A percentile compares a stretch with the other conserved stretches of the same genome.
phyloP scores from a whole-genome alignment of 1,139 yeast genomes.

The Sugiyamaella neomexicana region DNA sequence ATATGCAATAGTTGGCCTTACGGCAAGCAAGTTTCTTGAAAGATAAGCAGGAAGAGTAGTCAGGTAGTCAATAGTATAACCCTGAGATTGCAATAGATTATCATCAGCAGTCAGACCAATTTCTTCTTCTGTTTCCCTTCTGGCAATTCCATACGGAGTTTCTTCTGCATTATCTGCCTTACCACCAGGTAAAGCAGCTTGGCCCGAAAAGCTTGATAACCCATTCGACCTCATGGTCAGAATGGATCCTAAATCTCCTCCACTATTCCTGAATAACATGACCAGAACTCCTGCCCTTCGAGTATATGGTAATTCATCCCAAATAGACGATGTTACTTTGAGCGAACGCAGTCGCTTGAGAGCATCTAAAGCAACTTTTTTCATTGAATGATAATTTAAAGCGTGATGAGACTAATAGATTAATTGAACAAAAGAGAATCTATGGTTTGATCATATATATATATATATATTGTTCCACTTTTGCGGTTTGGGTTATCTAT shows the following conservation, averaged over 20 bases:
- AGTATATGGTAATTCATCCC: slow-evolving; percentile 59
- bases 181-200: slow-evolving; percentile 85
- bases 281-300: slow-evolving; percentile 78
- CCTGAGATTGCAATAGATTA: slow-evolving; percentile 40
- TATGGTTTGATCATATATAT: background rate
- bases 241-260: slow-evolving; percentile 74
- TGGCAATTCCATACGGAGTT: slow-evolving; percentile 66
- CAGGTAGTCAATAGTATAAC: slow-evolving; percentile 49
- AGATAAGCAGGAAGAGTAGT: slow-evolving; percentile 70
- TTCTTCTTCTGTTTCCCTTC: slow-evolving; percentile 85
- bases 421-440: background rate
- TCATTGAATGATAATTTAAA: slow-evolving; percentile 5
- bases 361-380: slow-evolving; percentile 11
- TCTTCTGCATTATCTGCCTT: slow-evolving; percentile 48
- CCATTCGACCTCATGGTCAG: slow-evolving; percentile 73
- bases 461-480: background rate
- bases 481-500: background rate
- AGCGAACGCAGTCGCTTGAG: slow-evolving; percentile 21
- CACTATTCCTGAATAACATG: slow-evolving; percentile 60
- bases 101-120: slow-evolving; percentile 67
- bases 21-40: slow-evolving; percentile 78
- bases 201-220: slow-evolving; percentile 77
- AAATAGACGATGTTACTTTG: slow-evolving; percentile 38
- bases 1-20: slow-evolving; percentile 77
- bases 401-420: background rate